A percentile compares a stretch with the other conserved stretches of the same genome.
These are phyloP conservation scores for Arthromyces matolae DNA, from an alignment of 768 basidiomycete species.

Conservation along the genomic window DNA sequence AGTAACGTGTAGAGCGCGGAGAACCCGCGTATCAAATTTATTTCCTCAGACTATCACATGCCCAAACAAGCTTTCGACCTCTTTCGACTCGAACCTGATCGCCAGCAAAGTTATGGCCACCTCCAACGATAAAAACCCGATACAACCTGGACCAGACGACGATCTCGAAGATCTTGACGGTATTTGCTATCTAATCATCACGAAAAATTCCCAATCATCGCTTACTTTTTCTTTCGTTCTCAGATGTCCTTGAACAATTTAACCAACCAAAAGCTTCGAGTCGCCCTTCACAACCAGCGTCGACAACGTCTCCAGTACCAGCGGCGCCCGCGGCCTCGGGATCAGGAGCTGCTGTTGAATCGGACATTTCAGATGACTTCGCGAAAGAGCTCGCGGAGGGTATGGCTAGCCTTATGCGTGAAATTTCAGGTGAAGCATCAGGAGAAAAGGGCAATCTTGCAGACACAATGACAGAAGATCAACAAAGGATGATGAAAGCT, in stretches of 20 bases:
- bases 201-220: not conserved
- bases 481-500: not conserved
- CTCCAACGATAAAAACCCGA: not conserved
- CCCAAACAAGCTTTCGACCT: too few species aligned
- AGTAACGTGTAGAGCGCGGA: too few species aligned
- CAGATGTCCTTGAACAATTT: slow-evolving; percentile 4
- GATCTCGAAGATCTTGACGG: not conserved
- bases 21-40: too few species aligned
- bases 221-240: not conserved
- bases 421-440: not conserved
- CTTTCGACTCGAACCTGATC: too few species aligned
- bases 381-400: slow-evolving; percentile 5
- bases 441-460: not conserved
- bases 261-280: too few species aligned
- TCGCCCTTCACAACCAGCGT: too few species aligned
- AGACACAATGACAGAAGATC: not conserved
- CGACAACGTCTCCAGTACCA: too few species aligned
- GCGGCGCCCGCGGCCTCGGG: too few species aligned
- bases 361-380: slow-evolving; percentile 3
- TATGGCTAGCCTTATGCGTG: slow-evolving; percentile 5
- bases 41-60: too few species aligned
- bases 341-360: too few species aligned
- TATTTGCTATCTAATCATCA: too few species aligned
- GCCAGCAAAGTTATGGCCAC: not conserved
- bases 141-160: not conserved